Base-by-base conservation (phyloP, 371 early-diverging fungal genomes). In the Syncephalis plumigaleata region DNA sequence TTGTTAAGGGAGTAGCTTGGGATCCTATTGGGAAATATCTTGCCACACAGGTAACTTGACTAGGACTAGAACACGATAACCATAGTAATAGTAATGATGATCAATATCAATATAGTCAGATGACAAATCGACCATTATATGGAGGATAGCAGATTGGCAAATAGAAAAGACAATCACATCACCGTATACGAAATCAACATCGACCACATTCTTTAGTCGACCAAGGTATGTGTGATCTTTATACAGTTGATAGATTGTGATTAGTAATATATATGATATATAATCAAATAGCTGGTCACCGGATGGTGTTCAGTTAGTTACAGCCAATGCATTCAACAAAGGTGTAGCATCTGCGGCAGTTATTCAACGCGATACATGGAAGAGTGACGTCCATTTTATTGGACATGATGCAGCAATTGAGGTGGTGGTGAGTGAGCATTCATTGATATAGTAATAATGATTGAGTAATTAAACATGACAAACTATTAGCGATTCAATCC, bases 1-100 rank as follows among this genome's bases (percentile, higher is more conserved):
- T 93, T 59, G 95, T 96, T 15, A 97, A 98, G 61, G 98, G 98
- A 1, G 58, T 98, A 1, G 71, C 91, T 1, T 96, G 91, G 78
- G 97, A 96, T 64, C 98, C 98, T 9, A 82, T 82, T 2, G 94
- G 93, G 17, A 78, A 84, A 55, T 95, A 75, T 54, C 61, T 98
- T 36, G 93, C 96, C 1, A 75, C 91, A 8, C 91, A 94, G 68
- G 84, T 83, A 76, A 25, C 13, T 3, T 23, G 24, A 21, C 44
- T 42, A 27, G 9, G 38, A 15, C 18, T 45, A 17, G n/a, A 39
- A 36, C 17, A 38, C 31, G 23, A 31, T 23, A 11, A 1, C 24
- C 44, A 9, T 11, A 44, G n/a, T 46, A 44, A 24, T 52, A 17
- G 42, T 20, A 25, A 18, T 45, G n/a, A 15, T 39, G 13, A 9